Evolutionary conservation across 1,284 basidiomycete genomes (phyloP).

Genomic region (Hymenochaete sp.): DNA sequence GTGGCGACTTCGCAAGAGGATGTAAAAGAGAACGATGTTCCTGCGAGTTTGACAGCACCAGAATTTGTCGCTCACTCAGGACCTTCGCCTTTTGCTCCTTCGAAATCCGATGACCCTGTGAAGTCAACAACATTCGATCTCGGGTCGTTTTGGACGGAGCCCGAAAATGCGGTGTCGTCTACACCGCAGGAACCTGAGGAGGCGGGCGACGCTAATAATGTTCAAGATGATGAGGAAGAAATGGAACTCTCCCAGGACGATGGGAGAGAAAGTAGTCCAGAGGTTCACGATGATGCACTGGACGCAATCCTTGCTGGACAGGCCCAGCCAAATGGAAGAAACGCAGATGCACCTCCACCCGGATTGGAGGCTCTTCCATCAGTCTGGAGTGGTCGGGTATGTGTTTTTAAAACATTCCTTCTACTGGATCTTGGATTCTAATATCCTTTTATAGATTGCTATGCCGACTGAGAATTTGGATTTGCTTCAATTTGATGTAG

Average conservation of each 20-base stretch:
- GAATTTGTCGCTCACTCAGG: conserved; percentile 24
- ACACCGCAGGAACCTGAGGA: conserved; percentile 21
- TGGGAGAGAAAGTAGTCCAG: conserved; percentile 30
- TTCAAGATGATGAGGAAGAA: conserved; percentile 15
- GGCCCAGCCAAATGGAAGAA: no score
- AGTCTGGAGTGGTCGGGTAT: conserved; percentile 68
- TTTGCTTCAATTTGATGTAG: conserved; percentile 54
- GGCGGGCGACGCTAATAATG: conserved; percentile 13
- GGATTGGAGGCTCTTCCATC: conserved; percentile 43
- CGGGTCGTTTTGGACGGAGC: conserved; percentile 56
- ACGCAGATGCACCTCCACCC: conserved; percentile 18
- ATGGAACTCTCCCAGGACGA: conserved; percentile 20
- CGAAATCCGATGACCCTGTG: conserved; percentile 19
- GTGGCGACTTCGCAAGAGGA: conserved; percentile 13
- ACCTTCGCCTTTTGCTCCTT: conserved; percentile 44
- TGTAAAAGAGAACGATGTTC: conserved; percentile 12
- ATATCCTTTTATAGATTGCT: conserved; percentile 39
- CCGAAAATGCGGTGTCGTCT: conserved; percentile 22
- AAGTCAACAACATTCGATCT: conserved; percentile 54
- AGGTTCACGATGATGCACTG: conserved; percentile 63
- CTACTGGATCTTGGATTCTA: no score
- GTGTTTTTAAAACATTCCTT: conserved; percentile 20
- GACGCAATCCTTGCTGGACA: conserved; percentile 72
- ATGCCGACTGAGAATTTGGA: conserved; percentile 70
- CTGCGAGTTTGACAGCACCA: conserved; percentile 15